Evolutionary conservation across 352 stramenopile species (phyloP), one percentile per base, ranked within the genome.

Genomic region (Pythium utonaiense): DNA sequence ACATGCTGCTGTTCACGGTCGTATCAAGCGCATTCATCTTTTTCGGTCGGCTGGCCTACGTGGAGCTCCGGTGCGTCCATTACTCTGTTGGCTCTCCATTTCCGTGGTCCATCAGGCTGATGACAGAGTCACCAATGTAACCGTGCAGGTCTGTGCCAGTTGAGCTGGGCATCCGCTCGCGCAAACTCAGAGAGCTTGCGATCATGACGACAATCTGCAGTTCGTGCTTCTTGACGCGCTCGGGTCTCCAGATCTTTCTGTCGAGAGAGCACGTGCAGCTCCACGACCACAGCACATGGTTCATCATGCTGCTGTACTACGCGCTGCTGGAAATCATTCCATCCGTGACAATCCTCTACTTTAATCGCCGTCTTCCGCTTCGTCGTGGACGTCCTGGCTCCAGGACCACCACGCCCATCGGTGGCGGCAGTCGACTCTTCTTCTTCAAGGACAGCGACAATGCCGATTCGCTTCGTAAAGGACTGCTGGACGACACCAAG

Each of bases 161-260:
- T 24, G 86, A 94, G 62, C 66, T 93, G 12, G 72, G 80, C 9
- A 89, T 94, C 56, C 80, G 86, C 16, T 91, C 86, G 27, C 83
- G 73, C 57, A 95, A 95, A 42, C 75, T 95, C 13, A 89, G 85
- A 63, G 86, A 95, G 64, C 77, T 93, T 6, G 71, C 79, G 8
- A 67, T 83, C 41, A 93, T 95, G 76, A 93, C 83, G 25, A 84
- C 73, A 1, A 76, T 94, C n/a, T 89, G 86, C 45, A 89, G 80
- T 21, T 91, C 84, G 21, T 94, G 84, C 61, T 95, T 95, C 48
- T 80, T 91, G 63, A 71, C 70, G 24, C 79, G 86, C 40, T 94
- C 79, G 24, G 66, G 55, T 0, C 41, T 95, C 21, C 78, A 94
- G 55, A 80, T 95, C 53, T 71, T 81, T 30, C 62, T 95, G 12